Evolutionary conservation across 768 basidiomycete genomes (phyloP).

Genomic region (Tulasnella sp.): DNA sequence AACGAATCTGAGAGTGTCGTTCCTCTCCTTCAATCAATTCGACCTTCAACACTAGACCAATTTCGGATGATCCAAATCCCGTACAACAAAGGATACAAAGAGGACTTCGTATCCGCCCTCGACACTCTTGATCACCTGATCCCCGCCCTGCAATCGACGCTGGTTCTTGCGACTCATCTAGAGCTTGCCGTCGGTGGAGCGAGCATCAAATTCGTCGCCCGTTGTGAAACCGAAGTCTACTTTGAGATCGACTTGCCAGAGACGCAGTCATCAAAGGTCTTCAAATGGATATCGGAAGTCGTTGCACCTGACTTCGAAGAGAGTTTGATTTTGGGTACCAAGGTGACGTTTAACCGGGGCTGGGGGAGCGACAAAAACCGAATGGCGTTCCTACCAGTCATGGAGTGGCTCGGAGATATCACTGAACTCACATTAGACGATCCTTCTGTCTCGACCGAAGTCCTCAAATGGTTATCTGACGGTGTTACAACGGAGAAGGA

Average conservation of each 20-base stretch:
- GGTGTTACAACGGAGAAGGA: not conserved
- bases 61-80: not conserved
- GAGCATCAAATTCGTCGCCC: not conserved
- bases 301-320: not conserved
- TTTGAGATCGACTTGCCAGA: not conserved
- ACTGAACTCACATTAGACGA: not conserved
- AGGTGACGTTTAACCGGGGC: not conserved
- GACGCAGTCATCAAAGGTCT: not conserved
- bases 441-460: not conserved
- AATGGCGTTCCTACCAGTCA: not conserved
- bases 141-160: not conserved
- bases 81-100: not conserved
- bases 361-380: not conserved
- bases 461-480: not conserved
- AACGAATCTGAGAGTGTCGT: not conserved
- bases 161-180: not conserved
- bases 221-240: not conserved
- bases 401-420: not conserved
- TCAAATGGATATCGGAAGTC: not conserved
- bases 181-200: not conserved
- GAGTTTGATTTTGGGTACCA: not conserved
- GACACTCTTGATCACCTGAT: not conserved
- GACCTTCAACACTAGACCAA: not conserved
- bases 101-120: not conserved
- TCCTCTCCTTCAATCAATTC: not conserved